Percentiles rank a stretch among this genome's conserved stretches.
phyloP scores from a whole-genome alignment of 2,329 filamentous ascomycete genomes.

The Fusarium oligoseptatum region DNA sequence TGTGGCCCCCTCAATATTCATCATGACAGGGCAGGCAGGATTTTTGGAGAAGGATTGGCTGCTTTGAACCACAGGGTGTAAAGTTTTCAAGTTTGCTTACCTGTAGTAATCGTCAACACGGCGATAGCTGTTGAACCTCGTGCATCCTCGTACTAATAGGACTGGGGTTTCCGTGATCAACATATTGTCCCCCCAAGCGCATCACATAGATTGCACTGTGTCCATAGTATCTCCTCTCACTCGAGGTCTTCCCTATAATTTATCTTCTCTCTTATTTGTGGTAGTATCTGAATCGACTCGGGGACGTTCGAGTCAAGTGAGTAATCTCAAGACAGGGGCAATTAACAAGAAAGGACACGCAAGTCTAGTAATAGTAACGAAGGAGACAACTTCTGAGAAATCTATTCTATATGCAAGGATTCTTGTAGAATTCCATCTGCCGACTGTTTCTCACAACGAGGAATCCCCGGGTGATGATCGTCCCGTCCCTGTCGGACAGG shows the following conservation, averaged over 20 bases:
- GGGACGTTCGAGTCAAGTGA: neutral
- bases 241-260: fast-evolving
- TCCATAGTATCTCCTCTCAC: neutral
- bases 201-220: neutral
- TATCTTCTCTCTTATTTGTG: neutral
- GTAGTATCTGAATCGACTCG: neutral
- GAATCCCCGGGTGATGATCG: neutral
- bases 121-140: neutral
- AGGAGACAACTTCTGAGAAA: neutral
- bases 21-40: too few relatives aligned
- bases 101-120: neutral
- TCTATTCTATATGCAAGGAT: too few relatives aligned
- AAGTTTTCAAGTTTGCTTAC: neutral
- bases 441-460: neutral
- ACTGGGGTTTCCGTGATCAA: neutral
- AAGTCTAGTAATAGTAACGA: neutral
- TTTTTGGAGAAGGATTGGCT: too few relatives aligned
- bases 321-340: neutral
- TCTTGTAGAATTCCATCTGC: neutral
- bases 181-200: neutral
- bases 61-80: neutral
- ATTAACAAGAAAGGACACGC: neutral
- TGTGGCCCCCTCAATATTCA: neutral
- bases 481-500: neutral
- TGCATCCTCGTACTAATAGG: neutral